Conservation (phyloP, 441 rosid genomes). For the Croton setiger region DNA sequence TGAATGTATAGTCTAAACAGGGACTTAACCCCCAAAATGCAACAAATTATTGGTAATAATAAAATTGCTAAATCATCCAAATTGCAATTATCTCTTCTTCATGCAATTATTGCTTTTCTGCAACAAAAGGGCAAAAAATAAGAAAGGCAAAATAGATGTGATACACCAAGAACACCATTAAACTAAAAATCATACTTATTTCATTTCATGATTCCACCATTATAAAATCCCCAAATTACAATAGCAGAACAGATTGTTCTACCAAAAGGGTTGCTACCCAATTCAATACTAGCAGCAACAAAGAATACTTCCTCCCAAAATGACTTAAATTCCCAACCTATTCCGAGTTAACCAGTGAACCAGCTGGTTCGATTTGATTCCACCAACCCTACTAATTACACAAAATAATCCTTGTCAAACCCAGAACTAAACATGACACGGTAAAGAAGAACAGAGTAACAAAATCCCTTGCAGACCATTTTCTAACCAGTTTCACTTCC, state of each 20-base stretch:
- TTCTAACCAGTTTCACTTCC: slow-evolving; percentile 55
- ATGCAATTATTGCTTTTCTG: background rate
- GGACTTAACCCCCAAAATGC: too few relatives aligned
- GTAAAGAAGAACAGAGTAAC: slow-evolving; percentile 71
- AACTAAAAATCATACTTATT: background rate
- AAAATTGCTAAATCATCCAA: background rate
- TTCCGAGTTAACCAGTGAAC: too few relatives aligned
- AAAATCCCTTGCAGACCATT: slow-evolving; percentile 81
- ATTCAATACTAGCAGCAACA: slow-evolving; percentile 10
- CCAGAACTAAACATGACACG: slow-evolving; percentile 68
- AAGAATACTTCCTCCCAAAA: slow-evolving; percentile 8
- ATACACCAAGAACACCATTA: background rate
- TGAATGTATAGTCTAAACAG: background rate
- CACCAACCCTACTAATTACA: slow-evolving; percentile 39
- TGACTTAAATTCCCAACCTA: background rate
- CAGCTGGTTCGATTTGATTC: too few relatives aligned
- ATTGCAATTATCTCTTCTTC: background rate
- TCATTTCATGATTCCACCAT: background rate
- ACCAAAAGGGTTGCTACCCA: slow-evolving; percentile 16
- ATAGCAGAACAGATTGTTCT: slow-evolving; percentile 39
- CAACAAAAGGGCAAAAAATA: background rate
- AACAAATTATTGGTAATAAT: too few relatives aligned
- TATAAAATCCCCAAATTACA: slow-evolving; percentile 15
- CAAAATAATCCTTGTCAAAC: slow-evolving; percentile 62
- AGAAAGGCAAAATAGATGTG: background rate